These are phyloP conservation scores for Magnolia sinica DNA, from an alignment of 164 flowering plant species.

Conservation along the genomic window DNA sequence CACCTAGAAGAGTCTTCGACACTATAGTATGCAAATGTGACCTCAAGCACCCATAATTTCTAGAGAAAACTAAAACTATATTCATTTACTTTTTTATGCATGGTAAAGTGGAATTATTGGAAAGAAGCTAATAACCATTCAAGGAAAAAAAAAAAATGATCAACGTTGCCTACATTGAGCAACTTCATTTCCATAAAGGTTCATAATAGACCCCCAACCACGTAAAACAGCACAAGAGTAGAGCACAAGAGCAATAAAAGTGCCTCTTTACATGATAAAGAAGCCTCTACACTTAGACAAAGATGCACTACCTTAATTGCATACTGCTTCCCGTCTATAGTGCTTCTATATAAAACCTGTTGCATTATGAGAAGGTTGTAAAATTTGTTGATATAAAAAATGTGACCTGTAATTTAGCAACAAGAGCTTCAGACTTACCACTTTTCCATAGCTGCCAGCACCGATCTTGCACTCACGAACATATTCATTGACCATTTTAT, in stretches of 20 bases:
- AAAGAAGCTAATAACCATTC: too few species aligned
- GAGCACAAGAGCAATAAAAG: background rate
- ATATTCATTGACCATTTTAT: conserved; percentile 86
- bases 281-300: too few species aligned
- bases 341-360: conserved; percentile 81
- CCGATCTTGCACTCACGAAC: conserved; percentile 79
- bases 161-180: background rate
- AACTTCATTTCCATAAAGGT: background rate
- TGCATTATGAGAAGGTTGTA: background rate
- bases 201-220: background rate
- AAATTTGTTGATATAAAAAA: background rate
- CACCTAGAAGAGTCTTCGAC: background rate
- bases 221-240: background rate
- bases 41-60: background rate
- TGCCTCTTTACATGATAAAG: too few species aligned
- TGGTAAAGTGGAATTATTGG: background rate
- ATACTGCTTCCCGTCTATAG: conserved; percentile 55
- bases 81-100: background rate
- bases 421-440: conserved; percentile 42
- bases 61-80: background rate
- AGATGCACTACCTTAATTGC: conserved; percentile 68
- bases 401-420: background rate
- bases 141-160: background rate
- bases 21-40: background rate
- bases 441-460: conserved; percentile 96